Evolutionary conservation across 2,329 filamentous ascomycete genomes (phyloP).

Genomic region (Talaromyces atroroseus): DNA sequence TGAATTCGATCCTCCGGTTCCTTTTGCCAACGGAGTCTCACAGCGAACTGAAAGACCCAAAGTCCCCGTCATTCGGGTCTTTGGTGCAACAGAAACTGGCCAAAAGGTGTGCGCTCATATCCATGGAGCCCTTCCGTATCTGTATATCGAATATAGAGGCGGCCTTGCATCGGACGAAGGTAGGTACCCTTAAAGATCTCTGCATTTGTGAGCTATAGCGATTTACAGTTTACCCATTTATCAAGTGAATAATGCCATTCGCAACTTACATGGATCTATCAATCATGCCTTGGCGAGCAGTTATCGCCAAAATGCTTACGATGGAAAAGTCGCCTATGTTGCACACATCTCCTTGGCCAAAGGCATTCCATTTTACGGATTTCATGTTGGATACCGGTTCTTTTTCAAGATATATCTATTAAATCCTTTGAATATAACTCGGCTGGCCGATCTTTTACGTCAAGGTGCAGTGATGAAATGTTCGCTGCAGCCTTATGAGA

Average conservation of each 20-base stretch:
- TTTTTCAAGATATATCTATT: conserved; percentile 94
- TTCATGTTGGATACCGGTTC: conserved; percentile 82
- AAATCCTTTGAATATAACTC: conserved; percentile 80
- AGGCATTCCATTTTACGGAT: conserved; percentile 92
- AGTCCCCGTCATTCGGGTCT: conserved; percentile 82
- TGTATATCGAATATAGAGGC: conserved; percentile 83
- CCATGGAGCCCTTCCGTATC: conserved; percentile 90
- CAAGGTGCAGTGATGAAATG: conserved; percentile 83
- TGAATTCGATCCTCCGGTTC: conserved; percentile 72
- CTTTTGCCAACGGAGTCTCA: conserved; percentile 56
- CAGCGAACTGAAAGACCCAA: conserved; percentile 61
- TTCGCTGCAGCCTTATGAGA: conserved; percentile 86
- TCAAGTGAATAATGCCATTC: conserved; percentile 68
- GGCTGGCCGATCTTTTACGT: conserved; percentile 77
- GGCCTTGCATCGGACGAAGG: conserved; percentile 61
- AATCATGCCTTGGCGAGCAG: conserved; percentile 83
- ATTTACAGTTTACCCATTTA: conserved; percentile 16
- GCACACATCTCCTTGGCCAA: conserved; percentile 89
- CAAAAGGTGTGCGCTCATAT: conserved; percentile 96
- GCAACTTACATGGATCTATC: conserved; percentile 75
- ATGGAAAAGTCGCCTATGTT: conserved; percentile 67
- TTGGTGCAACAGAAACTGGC: conserved; percentile 87
- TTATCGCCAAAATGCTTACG: conserved; percentile 70
- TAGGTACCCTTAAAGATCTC: conserved; percentile 35
- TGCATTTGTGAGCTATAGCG: neutral